A percentile compares a stretch with the other conserved stretches of the same genome.
These are phyloP conservation scores for Trichosporon ovoides DNA, from an alignment of 1,284 basidiomycete species.

Conservation along the genomic window DNA sequence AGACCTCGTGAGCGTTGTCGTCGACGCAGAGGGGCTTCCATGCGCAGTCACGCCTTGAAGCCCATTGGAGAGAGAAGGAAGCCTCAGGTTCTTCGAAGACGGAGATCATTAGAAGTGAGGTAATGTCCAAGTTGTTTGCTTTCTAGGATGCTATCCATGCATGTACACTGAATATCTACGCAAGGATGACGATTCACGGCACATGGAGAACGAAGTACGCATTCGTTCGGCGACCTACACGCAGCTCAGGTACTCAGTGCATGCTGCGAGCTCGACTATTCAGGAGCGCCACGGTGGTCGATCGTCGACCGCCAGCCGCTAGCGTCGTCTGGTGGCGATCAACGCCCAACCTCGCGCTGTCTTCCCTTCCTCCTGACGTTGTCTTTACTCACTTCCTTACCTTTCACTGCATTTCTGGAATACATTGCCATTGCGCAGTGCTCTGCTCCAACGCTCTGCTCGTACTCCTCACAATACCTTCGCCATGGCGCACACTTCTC, in stretches of 20 bases:
- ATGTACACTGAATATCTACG: neutral
- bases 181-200: no score
- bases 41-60: no score
- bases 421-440: neutral
- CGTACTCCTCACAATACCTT: neutral
- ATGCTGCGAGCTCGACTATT: no score
- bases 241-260: no score
- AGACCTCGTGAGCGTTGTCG: neutral
- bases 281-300: no score
- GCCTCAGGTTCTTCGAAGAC: no score
- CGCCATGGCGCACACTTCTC: neutral
- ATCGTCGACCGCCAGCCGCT: no score
- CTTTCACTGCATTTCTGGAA: no score
- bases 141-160: slow-evolving; percentile 5
- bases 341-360: no score
- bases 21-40: neutral
- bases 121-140: slow-evolving; percentile 7
- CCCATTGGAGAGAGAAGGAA: neutral
- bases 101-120: slow-evolving; percentile 5
- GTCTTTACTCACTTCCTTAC: neutral
- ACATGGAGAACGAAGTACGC: no score
- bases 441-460: no score
- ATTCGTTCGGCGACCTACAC: no score
- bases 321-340: neutral
- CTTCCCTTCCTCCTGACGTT: neutral